These are phyloP conservation scores for Biscogniauxia mediterranea DNA, from an alignment of 2,329 filamentous ascomycete species.

Conservation along the genomic window DNA sequence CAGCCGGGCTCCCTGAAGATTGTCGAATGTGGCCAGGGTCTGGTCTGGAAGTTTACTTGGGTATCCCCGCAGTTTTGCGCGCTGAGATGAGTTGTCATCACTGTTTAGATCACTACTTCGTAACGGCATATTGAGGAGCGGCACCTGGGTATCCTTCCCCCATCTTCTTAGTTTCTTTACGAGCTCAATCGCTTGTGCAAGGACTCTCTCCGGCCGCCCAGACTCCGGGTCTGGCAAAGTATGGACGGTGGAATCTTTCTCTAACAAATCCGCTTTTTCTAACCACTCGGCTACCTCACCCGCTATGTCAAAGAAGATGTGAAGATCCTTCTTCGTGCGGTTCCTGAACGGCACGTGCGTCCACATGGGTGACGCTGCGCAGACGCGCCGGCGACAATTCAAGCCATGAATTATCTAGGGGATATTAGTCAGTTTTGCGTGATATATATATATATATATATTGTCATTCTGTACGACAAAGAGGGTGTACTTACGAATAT, in stretches of 20 bases:
- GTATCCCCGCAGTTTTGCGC: constrained; percentile 16
- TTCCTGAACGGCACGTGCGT: constrained; percentile 12
- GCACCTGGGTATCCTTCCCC: constrained; percentile 1
- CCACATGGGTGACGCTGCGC: constrained; percentile 17
- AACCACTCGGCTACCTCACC: constrained; percentile 15
- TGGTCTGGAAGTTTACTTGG: constrained; percentile 10
- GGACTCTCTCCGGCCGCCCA: constrained; percentile 1
- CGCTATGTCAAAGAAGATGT: constrained; percentile 19
- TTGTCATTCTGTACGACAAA: not conserved
- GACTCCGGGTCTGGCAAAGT: not conserved
- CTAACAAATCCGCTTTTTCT: constrained; percentile 12
- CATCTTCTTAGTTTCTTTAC: constrained; percentile 11
- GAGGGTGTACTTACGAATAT: constrained; percentile 15
- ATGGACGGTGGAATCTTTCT: not conserved
- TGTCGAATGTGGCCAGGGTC: constrained; percentile 12
- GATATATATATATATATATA: not conserved
- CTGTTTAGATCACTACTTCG: not conserved
- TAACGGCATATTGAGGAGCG: not conserved
- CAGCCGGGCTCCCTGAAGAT: constrained; percentile 16
- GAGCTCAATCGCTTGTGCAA: constrained; percentile 9
- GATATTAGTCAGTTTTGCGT: not conserved
- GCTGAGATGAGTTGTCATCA: constrained; percentile 1
- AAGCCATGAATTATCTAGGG: constrained; percentile 18
- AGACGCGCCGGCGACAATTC: constrained; percentile 11
- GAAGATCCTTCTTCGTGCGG: constrained; percentile 15